Percentiles rank a stretch among this genome's conserved stretches.
Conservation (phyloP, 2,329 filamentous ascomycete species). For the Fusarium annulatum region DNA sequence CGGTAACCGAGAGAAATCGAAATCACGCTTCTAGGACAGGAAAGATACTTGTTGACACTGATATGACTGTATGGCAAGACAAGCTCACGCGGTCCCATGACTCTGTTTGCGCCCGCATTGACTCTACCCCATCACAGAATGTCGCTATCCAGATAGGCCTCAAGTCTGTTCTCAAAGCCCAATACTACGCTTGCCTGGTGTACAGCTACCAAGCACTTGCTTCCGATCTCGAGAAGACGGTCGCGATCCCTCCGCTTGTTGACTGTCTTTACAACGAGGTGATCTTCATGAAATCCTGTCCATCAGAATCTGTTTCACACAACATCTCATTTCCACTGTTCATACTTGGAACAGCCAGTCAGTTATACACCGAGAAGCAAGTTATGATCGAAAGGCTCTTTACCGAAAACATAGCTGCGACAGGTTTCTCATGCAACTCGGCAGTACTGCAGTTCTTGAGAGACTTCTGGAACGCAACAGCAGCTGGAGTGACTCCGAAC, state of each 20-base stretch:
- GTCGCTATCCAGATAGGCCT: neutral
- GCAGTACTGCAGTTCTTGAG: neutral
- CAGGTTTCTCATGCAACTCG: slow-evolving; percentile 1
- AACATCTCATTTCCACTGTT: slow-evolving; percentile 2
- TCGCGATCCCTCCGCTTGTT: neutral
- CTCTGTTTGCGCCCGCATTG: neutral
- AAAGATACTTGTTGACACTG: neutral
- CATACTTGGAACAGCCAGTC: neutral
- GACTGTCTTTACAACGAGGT: neutral
- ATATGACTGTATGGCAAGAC: neutral
- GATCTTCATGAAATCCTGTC: neutral
- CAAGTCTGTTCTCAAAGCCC: neutral
- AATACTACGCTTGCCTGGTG: neutral
- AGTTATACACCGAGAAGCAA: neutral
- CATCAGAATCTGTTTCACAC: neutral
- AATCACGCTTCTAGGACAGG: neutral
- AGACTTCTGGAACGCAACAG: neutral
- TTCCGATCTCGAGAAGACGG: neutral
- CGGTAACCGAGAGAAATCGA: neutral
- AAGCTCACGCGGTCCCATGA: neutral
- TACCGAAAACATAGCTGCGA: neutral
- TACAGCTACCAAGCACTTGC: neutral
- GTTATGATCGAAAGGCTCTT: neutral
- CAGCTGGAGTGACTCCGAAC: neutral
- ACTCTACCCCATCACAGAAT: neutral